A percentile compares a stretch with the other conserved stretches of the same genome.
Conservation (phyloP, 306 rosid species). For the Chamaecrista fasciculata region DNA sequence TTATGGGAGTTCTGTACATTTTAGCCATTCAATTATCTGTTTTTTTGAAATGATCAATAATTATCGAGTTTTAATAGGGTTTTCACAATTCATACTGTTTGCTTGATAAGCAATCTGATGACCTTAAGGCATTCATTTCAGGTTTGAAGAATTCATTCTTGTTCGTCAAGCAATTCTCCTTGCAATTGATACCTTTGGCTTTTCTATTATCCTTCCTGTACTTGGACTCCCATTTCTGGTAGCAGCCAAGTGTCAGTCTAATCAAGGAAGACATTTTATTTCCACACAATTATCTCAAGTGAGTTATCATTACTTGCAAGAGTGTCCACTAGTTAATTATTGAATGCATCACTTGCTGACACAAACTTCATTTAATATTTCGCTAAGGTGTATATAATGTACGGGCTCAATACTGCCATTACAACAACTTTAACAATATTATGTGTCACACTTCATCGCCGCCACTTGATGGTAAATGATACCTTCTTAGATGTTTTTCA, state of each 20-base stretch:
- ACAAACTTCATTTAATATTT: conserved; percentile 19
- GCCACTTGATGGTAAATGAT: conserved; percentile 84
- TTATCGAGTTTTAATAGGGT: conserved; percentile 12
- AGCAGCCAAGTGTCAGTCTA: conserved; percentile 36
- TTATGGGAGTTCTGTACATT: too few species aligned
- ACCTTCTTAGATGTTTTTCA: not conserved
- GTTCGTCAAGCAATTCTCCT: conserved; percentile 91
- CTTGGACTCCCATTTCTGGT: conserved; percentile 81
- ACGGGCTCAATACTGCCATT: conserved; percentile 66
- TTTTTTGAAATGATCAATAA: conserved; percentile 5
- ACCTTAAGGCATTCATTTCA: conserved; percentile 38
- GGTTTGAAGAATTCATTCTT: conserved; percentile 88
- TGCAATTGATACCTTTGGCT: conserved; percentile 80
- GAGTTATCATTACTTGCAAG: conserved; percentile 38
- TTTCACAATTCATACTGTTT: conserved; percentile 11
- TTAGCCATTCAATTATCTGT: too few species aligned
- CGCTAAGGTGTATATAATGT: conserved; percentile 65
- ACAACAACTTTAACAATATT: conserved; percentile 65
- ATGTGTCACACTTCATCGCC: conserved; percentile 86
- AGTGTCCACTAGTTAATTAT: conserved; percentile 18
- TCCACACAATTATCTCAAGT: conserved; percentile 65
- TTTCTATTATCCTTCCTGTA: conserved; percentile 85
- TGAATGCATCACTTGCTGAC: conserved; percentile 21
- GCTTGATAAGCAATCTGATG: conserved; percentile 10
- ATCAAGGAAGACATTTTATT: conserved; percentile 39